Conservation (phyloP, 1,284 basidiomycete genomes). For the Schizopora paradoxa region DNA sequence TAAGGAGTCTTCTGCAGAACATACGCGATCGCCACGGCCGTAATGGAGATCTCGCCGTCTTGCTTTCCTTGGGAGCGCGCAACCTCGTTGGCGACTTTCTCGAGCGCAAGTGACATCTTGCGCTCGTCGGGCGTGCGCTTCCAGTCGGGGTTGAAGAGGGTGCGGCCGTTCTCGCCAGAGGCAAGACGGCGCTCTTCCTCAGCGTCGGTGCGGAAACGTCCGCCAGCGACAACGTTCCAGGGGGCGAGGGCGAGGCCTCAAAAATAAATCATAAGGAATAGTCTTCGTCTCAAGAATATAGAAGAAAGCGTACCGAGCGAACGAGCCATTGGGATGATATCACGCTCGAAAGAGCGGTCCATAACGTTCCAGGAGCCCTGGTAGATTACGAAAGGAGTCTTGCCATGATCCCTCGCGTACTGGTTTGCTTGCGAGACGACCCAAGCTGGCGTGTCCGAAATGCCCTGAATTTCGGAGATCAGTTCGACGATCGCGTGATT, state of each 20-base stretch:
- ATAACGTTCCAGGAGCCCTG: constrained; percentile 48
- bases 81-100: constrained; percentile 42
- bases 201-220: constrained; percentile 43
- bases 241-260: constrained; percentile 43
- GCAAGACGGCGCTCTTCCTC: constrained; percentile 38
- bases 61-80: constrained; percentile 34
- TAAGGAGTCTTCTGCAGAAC: constrained; percentile 43
- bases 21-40: constrained; percentile 41
- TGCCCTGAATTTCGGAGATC: neutral
- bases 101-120: constrained; percentile 38
- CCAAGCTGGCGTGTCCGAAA: constrained; percentile 29
- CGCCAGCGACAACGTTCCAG: constrained; percentile 46
- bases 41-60: constrained; percentile 20
- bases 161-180: constrained; percentile 40
- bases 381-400: constrained; percentile 48
- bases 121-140: constrained; percentile 37
- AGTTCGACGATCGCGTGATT: neutral
- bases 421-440: constrained; percentile 27
- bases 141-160: constrained; percentile 29
- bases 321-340: constrained; percentile 50
- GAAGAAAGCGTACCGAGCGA: constrained; percentile 42
- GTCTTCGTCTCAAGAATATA: neutral
- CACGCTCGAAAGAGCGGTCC: constrained; percentile 41
- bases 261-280: no score
- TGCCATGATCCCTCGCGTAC: constrained; percentile 36